Evolutionary conservation across 306 rosid genomes (phyloP).

Genomic region (Pyrus communis): DNA sequence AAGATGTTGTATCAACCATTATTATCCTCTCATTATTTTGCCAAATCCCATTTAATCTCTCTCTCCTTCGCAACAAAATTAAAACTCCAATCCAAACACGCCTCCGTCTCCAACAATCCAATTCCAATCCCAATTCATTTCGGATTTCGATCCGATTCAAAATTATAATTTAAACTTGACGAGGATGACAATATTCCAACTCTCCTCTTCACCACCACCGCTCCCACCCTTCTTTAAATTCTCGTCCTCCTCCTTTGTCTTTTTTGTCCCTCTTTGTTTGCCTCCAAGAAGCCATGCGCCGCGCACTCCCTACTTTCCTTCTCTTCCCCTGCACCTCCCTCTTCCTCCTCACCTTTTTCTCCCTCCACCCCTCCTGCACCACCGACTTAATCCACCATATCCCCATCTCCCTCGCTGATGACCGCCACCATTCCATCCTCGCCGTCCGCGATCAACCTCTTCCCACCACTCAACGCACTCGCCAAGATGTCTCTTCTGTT

Average conservation of each 20-base stretch:
- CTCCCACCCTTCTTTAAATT: neutral
- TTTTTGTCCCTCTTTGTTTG: neutral
- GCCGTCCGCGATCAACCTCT: neutral
- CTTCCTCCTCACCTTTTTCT: constrained; percentile 22
- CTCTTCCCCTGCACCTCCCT: constrained; percentile 17
- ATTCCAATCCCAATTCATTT: too few species aligned
- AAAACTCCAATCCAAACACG: too few species aligned
- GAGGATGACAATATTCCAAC: neutral
- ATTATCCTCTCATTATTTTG: too few species aligned
- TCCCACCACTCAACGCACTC: constrained; percentile 11
- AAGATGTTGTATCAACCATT: too few species aligned
- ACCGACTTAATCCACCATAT: neutral
- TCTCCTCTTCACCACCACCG: neutral
- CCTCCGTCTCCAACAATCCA: too few species aligned
- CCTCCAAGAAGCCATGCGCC: constrained; percentile 32
- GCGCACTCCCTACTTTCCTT: constrained; percentile 27
- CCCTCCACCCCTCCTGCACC: constrained; percentile 34
- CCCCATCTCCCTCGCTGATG: neutral
- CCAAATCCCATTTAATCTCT: neutral
- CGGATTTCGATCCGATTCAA: neutral
- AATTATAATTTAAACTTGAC: neutral
- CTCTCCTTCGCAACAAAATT: neutral
- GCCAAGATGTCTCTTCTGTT: constrained; percentile 35
- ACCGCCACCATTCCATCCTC: too few species aligned
- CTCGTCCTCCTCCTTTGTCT: neutral